phyloP scores from a whole-genome alignment of 1,284 basidiomycete genomes.

The Trichosporon faecale region DNA sequence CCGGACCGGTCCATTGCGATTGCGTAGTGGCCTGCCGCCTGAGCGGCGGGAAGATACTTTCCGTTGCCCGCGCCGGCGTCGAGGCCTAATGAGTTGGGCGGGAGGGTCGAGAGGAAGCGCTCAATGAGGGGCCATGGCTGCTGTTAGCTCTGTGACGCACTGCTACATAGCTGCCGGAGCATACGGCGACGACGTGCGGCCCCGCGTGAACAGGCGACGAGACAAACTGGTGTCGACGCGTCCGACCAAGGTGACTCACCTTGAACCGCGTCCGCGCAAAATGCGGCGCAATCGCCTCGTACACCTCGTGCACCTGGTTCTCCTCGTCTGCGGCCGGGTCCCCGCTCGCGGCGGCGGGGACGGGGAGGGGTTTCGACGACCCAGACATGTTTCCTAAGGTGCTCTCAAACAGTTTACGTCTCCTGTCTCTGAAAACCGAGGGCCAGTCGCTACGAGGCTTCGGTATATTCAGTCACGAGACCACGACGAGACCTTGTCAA shows the following conservation, averaged over 20 bases:
- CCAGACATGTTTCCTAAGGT: not conserved
- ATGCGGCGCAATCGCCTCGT: conserved; percentile 85
- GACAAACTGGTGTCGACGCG: not conserved
- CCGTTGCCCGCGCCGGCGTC: conserved; percentile 98
- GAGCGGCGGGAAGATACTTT: conserved; percentile 75
- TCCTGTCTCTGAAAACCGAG: not conserved
- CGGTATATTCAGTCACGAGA: not conserved
- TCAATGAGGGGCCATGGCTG: conserved; percentile 94
- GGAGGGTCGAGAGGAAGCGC: conserved; percentile 69
- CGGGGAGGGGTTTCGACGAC: conserved; percentile 32
- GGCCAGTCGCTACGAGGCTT: not conserved
- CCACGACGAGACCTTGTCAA: not conserved
- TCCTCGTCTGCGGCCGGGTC: conserved; percentile 37
- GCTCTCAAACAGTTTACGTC: not conserved
- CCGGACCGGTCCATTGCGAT: conserved; percentile 78
- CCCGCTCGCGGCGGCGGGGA: conserved; percentile 22
- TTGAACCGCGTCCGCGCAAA: conserved; percentile 94
- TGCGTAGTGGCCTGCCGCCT: conserved; percentile 55
- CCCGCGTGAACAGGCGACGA: not conserved
- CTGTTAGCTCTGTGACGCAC: not conserved
- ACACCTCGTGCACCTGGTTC: conserved; percentile 68
- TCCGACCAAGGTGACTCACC: conserved; percentile 54
- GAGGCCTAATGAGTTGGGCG: conserved; percentile 76
- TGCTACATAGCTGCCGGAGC: too few relatives aligned
- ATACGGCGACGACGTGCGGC: too few relatives aligned